Conservation (phyloP, 768 basidiomycete species). For the Brasilioporus rufonigricans region DNA sequence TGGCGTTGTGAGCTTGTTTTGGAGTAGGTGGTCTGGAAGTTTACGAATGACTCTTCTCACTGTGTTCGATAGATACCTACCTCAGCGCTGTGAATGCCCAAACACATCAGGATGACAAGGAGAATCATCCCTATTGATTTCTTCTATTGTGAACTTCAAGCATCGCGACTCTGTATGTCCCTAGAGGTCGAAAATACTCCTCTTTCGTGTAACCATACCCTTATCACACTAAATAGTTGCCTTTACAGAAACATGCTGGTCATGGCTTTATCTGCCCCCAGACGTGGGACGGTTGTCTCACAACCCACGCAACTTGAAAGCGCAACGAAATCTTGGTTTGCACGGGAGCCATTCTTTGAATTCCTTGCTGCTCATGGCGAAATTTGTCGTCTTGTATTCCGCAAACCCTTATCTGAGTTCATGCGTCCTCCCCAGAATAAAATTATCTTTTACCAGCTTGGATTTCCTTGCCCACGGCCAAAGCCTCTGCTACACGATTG, state of each 20-base stretch:
- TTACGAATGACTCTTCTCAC: slow-evolving; percentile 2
- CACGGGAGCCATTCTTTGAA: too few relatives aligned
- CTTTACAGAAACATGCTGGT: background rate
- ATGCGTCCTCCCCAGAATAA: too few relatives aligned
- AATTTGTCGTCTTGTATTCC: background rate
- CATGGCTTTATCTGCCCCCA: background rate
- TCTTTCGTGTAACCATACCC: slow-evolving; percentile 10
- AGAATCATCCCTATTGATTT: slow-evolving; percentile 2
- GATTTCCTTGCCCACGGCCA: too few relatives aligned
- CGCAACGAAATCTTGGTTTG: too few relatives aligned
- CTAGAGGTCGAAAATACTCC: slow-evolving; percentile 7
- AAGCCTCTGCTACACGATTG: too few relatives aligned
- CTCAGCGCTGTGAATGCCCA: slow-evolving; percentile 55
- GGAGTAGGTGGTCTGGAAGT: slow-evolving; percentile 54
- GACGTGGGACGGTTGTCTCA: background rate
- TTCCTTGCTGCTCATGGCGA: background rate
- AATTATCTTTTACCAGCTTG: too few relatives aligned
- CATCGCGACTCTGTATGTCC: slow-evolving; percentile 4
- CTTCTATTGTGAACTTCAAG: background rate
- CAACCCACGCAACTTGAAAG: too few relatives aligned
- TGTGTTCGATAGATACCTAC: slow-evolving; percentile 49
- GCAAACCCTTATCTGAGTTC: background rate
- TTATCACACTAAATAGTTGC: background rate
- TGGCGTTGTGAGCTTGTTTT: slow-evolving; percentile 75
- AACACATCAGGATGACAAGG: slow-evolving; percentile 3